A percentile compares a stretch with the other conserved stretches of the same genome.
These are phyloP conservation scores for Eucalyptus pauciflora DNA, from an alignment of 345 rosid genomes.

Conservation along the genomic window DNA sequence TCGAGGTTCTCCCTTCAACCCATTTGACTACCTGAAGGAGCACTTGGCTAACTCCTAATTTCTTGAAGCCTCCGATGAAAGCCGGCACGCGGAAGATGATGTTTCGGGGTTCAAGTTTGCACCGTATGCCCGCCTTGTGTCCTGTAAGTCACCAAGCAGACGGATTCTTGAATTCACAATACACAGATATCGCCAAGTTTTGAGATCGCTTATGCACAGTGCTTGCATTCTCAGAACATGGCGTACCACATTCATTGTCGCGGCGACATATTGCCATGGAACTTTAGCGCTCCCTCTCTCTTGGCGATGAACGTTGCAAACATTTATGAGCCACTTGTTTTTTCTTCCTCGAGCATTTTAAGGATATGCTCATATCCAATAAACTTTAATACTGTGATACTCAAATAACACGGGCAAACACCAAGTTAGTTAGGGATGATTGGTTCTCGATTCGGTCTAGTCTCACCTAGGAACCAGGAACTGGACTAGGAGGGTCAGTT, in stretches of 20 bases:
- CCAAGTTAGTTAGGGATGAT: neutral
- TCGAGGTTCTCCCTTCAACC: neutral
- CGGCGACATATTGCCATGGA: neutral
- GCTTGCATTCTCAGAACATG: neutral
- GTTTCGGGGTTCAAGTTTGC: neutral
- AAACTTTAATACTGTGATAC: neutral
- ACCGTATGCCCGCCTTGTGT: neutral
- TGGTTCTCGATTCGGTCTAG: accelerated
- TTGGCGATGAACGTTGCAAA: neutral
- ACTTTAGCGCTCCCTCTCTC: neutral
- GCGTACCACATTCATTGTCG: neutral
- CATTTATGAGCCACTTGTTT: neutral
- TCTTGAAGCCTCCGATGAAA: neutral
- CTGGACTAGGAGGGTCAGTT: accelerated
- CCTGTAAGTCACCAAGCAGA: neutral
- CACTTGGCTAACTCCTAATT: neutral
- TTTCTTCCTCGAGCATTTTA: no score
- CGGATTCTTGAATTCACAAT: neutral
- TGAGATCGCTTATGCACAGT: neutral
- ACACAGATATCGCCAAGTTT: neutral
- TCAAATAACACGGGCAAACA: neutral
- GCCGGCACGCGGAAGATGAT: neutral
- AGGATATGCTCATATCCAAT: neutral
- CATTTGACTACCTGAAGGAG: neutral
- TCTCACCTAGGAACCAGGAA: no score